Evolutionary conservation across 2,329 filamentous ascomycete species (phyloP).

Genomic region (Pestalotiopsis sp.): DNA sequence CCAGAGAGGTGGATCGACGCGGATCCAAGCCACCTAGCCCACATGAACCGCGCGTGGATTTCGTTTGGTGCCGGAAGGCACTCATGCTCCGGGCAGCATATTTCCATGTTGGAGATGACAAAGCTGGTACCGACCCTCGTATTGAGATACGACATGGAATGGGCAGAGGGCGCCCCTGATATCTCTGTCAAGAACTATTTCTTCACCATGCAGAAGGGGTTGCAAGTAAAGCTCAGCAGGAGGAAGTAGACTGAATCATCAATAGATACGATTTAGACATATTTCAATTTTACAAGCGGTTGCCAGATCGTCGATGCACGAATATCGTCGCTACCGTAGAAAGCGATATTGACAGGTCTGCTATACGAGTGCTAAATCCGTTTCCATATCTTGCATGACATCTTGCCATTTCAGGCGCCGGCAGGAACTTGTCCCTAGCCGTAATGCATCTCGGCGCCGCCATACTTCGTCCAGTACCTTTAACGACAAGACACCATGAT

Average conservation of each 20-base stretch:
- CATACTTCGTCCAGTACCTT: conserved; percentile 9
- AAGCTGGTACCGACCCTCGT: conserved; percentile 11
- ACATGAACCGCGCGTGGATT: conserved; percentile 10
- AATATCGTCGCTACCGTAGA: no score
- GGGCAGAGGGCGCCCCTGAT: conserved; percentile 6
- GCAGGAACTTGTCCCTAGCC: neutral
- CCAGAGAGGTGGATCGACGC: conserved; percentile 9
- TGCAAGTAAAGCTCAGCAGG: neutral
- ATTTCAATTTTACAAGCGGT: no score
- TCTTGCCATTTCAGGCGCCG: conserved; percentile 8
- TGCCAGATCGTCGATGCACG: no score
- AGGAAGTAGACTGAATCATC: no score
- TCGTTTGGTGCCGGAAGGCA: conserved; percentile 10
- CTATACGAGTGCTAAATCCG: conserved; percentile 8
- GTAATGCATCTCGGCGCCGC: conserved; percentile 4
- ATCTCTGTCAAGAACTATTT: conserved; percentile 12
- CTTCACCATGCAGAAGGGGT: conserved; percentile 11
- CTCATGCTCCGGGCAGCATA: conserved; percentile 10
- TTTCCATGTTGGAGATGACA: conserved; percentile 12
- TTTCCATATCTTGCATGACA: conserved; percentile 10
- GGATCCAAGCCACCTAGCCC: neutral
- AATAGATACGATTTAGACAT: no score
- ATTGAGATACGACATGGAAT: conserved; percentile 7
- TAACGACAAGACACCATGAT: conserved; percentile 4
- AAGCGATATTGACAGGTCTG: no score